phyloP scores from a whole-genome alignment of 148 eudicot genomes.

The Rhododendron vialii region DNA sequence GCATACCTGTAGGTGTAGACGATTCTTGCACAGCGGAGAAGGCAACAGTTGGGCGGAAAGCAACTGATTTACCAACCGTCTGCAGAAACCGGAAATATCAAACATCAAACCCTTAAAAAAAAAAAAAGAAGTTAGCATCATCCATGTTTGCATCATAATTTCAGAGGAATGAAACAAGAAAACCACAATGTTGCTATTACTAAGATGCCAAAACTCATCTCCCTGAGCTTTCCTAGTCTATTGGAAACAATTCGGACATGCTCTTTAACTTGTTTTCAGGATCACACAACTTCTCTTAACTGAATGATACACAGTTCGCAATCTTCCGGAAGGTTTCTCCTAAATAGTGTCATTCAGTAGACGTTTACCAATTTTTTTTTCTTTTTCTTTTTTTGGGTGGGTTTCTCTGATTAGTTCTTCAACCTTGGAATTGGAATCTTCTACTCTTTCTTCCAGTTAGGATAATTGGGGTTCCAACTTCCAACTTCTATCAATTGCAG shows the following conservation, averaged over 20 bases:
- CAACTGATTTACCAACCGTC: slow-evolving; percentile 33
- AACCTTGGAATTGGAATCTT: not conserved
- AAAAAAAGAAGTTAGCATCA: not conserved
- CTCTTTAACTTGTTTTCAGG: not conserved
- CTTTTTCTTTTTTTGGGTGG: not conserved
- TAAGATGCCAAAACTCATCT: not conserved
- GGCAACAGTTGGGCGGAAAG: slow-evolving; percentile 23
- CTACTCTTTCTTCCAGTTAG: not conserved
- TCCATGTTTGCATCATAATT: not conserved
- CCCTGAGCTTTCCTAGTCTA: not conserved
- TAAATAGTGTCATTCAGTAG: not conserved
- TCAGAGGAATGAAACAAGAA: not conserved
- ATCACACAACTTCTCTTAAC: not conserved
- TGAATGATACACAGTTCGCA: not conserved
- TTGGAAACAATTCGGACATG: not conserved
- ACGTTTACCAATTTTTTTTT: not conserved
- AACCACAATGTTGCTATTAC: not conserved
- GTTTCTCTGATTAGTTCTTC: not conserved
- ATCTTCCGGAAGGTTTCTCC: not conserved
- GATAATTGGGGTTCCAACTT: not conserved
- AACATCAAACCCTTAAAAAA: not conserved
- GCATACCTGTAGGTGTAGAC: slow-evolving; percentile 59
- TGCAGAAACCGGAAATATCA: slow-evolving; percentile 11
- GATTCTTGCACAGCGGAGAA: slow-evolving; percentile 86
- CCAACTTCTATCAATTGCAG: not conserved